phyloP scores from a whole-genome alignment of 441 rosid species.

The Flueggea neowawraea region DNA sequence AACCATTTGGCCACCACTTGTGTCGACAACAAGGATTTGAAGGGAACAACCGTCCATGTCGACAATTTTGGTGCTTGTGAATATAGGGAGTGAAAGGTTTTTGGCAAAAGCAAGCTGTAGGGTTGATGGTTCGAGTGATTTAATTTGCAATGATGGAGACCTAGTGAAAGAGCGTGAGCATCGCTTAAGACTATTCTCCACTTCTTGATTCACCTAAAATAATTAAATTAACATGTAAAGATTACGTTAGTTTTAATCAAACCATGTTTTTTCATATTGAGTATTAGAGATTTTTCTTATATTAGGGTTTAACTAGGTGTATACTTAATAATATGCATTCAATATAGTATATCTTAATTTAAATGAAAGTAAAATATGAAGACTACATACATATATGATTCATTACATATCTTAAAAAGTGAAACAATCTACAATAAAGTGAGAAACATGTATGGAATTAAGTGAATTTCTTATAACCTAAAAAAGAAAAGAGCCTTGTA shows the following conservation, averaged over 20 bases:
- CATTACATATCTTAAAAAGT: too few relatives aligned
- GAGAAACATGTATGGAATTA: background rate
- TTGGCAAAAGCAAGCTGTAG: constrained; percentile 44
- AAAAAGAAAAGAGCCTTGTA: background rate
- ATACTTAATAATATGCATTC: background rate
- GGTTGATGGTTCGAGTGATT: constrained; percentile 54
- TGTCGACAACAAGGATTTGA: constrained; percentile 45
- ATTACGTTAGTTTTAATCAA: background rate
- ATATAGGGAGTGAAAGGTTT: constrained; percentile 47
- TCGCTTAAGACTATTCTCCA: constrained; percentile 40
- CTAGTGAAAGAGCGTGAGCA: constrained; percentile 24
- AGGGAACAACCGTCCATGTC: constrained; percentile 43
- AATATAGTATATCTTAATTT: background rate
- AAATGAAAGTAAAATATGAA: background rate
- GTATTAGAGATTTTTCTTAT: background rate
- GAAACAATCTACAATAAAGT: too few relatives aligned
- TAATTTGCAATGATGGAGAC: constrained; percentile 49
- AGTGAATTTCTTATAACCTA: background rate
- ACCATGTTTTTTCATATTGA: background rate
- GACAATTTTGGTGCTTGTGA: constrained; percentile 68
- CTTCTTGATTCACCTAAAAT: constrained; percentile 62
- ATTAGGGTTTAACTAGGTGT: background rate
- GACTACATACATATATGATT: too few relatives aligned
- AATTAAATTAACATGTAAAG: background rate
- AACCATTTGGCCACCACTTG: constrained; percentile 14